Conservation (phyloP, 257 asterid genomes). For the Plantago elongata region DNA sequence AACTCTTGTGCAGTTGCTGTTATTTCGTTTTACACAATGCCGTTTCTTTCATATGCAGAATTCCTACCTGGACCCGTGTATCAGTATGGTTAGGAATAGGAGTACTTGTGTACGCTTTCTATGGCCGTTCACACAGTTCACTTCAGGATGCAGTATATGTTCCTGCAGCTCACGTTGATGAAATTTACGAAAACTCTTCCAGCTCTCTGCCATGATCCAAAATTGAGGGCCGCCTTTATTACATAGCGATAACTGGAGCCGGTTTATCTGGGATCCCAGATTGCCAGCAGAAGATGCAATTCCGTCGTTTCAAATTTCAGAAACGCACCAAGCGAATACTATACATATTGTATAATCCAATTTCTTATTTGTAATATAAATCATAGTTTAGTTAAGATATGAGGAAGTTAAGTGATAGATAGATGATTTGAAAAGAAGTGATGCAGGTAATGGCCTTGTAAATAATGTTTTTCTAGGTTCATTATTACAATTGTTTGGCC, state of each 20-base stretch:
- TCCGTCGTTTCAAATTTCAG: conserved; percentile 29
- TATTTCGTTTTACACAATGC: not conserved
- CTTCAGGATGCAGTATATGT: conserved; percentile 73
- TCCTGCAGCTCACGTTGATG: conserved; percentile 81
- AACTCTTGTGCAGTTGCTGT: not conserved
- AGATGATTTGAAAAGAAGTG: conserved; percentile 6
- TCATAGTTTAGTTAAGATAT: not conserved
- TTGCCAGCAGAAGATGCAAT: conserved; percentile 3
- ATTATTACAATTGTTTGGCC: not conserved
- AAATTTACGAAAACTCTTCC: conserved; percentile 58
- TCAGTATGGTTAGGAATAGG: conserved; percentile 78
- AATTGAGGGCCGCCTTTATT: conserved; percentile 2
- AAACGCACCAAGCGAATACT: conserved; percentile 21
- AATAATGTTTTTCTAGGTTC: not conserved
- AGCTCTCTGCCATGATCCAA: conserved; percentile 29
- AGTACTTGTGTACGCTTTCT: conserved; percentile 45
- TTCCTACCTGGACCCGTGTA: conserved; percentile 79
- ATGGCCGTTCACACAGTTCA: conserved; percentile 78
- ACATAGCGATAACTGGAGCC: not conserved
- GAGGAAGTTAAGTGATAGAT: conserved; percentile 3
- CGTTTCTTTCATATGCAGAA: conserved; percentile 34
- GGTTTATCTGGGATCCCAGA: not conserved
- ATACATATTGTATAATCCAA: not conserved
- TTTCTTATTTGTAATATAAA: conserved; percentile 11
- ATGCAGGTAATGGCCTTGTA: conserved; percentile 9